Percentiles rank a stretch among this genome's conserved stretches.
These are phyloP conservation scores for Talaromyces sp. DNA, from an alignment of 2,329 filamentous ascomycete species.

Conservation along the genomic window DNA sequence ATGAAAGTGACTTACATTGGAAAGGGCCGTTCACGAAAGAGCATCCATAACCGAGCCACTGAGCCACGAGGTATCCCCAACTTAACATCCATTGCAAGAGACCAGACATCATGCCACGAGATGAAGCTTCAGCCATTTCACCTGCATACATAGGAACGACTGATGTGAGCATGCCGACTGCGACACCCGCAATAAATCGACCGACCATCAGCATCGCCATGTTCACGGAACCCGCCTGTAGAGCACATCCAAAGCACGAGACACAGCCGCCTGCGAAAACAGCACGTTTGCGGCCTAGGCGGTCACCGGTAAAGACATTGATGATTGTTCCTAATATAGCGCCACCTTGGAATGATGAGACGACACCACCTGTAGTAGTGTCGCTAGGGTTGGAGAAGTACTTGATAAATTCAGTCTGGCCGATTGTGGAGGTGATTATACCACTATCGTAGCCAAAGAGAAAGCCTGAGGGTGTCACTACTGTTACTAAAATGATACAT, in stretches of 20 bases:
- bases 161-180: constrained; percentile 45
- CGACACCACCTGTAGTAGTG: constrained; percentile 32
- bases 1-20: too few species aligned
- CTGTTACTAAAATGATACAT: too few species aligned
- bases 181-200: constrained; percentile 46
- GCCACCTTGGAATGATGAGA: constrained; percentile 32
- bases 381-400: constrained; percentile 27
- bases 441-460: constrained; percentile 46
- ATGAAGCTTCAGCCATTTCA: constrained; percentile 35
- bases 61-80: constrained; percentile 38
- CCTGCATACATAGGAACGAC: constrained; percentile 44
- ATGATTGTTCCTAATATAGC: constrained; percentile 33
- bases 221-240: constrained; percentile 32
- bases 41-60: constrained; percentile 2
- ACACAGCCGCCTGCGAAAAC: constrained; percentile 31
- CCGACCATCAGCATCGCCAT: constrained; percentile 46
- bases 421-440: constrained; percentile 33
- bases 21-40: background rate
- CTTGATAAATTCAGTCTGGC: constrained; percentile 26
- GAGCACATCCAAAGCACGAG: constrained; percentile 26
- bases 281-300: constrained; percentile 25
- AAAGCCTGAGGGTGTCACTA: constrained; percentile 26
- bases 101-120: constrained; percentile 36
- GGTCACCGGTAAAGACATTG: constrained; percentile 29
- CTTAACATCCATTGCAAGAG: constrained; percentile 44